Base-by-base conservation (phyloP, 1,139 yeast genomes). In the Lodderomyces orthopsilosis region DNA sequence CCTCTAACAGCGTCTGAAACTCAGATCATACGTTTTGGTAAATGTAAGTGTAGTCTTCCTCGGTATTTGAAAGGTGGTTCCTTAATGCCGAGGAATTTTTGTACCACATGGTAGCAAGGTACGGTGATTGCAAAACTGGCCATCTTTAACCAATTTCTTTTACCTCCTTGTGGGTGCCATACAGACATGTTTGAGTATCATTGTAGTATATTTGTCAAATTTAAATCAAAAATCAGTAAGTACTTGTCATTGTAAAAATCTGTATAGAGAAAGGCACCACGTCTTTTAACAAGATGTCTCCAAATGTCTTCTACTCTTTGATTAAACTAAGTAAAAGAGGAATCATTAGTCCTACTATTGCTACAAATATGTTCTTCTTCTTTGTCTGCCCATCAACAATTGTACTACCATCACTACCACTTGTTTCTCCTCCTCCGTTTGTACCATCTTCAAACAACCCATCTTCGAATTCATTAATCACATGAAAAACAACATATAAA, bases 401-500 rank as follows among this genome's bases (percentile, higher is more conserved):
- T 9, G 43, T 40, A 33, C 21, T 30, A 12, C 46, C 46, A 9
- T 32, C 23, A 18, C 26, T 14, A 8, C 35, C 37, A 14, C 19
- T 35, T 19, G 35, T 10, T n/a, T 17, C 18, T 12, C 21, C 18
- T 10, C 12, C 28, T 17, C 13, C 15, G 5, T 28, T 22, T 6
- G 38, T 7, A n/a, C 26, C 18, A 8, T 37, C 34, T 19, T 28
- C 23, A 26, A 13, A 13, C 23, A 21, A 32, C 6, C 15, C 12
- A 19, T 32, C 37, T 5, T 34, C 35, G 14, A 53, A 43, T 35
- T 72, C 77, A 40, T 69, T 61, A 67, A 80, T 70, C 3, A 84
- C 79, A 57, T 85, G 88, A 47, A 79, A 70, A 12, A 88, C 85
- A 27, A 85, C 87, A 53, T 75, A 85, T 26, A 85, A 59, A 55